Percentiles rank a stretch among this genome's conserved stretches.
These are phyloP conservation scores for Glycine latifolia DNA, from an alignment of 306 rosid genomes.

Conservation along the genomic window DNA sequence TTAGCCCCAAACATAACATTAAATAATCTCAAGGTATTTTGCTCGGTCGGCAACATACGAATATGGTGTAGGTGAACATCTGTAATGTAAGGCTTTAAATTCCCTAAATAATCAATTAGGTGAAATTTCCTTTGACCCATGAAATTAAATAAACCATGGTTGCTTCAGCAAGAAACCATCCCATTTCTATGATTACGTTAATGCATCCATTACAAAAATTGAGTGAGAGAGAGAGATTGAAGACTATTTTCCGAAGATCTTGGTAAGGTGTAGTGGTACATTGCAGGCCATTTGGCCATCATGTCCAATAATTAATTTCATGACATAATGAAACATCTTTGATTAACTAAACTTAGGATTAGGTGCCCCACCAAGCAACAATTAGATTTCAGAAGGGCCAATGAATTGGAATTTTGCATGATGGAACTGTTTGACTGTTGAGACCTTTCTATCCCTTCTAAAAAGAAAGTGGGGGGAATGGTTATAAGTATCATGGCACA, in stretches of 20 bases:
- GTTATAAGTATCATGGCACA: background rate
- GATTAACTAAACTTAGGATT: slow-evolving; percentile 42
- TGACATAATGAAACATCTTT: slow-evolving; percentile 43
- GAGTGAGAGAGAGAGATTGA: background rate
- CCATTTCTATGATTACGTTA: slow-evolving; percentile 23
- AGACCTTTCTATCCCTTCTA: background rate
- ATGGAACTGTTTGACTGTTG: slow-evolving; percentile 33
- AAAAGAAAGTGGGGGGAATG: slow-evolving; percentile 8
- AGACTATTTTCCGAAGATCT: background rate
- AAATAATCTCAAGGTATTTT: background rate
- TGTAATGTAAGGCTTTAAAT: background rate
- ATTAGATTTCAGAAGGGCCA: slow-evolving; percentile 14
- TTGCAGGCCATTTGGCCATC: background rate
- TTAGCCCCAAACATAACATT: background rate
- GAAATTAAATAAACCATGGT: slow-evolving; percentile 30
- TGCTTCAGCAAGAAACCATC: slow-evolving; percentile 29
- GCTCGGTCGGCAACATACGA: background rate
- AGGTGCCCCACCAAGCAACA: slow-evolving; percentile 44
- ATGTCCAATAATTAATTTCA: slow-evolving; percentile 42
- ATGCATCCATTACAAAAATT: background rate
- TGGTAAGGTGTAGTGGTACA: background rate
- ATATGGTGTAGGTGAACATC: background rate
- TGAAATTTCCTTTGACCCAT: slow-evolving; percentile 1
- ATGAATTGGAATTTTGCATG: background rate
- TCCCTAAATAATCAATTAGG: background rate